Evolutionary conservation across 495 filamentous ascomycete species (phyloP).

Genomic region (Daldinia vernicosa): DNA sequence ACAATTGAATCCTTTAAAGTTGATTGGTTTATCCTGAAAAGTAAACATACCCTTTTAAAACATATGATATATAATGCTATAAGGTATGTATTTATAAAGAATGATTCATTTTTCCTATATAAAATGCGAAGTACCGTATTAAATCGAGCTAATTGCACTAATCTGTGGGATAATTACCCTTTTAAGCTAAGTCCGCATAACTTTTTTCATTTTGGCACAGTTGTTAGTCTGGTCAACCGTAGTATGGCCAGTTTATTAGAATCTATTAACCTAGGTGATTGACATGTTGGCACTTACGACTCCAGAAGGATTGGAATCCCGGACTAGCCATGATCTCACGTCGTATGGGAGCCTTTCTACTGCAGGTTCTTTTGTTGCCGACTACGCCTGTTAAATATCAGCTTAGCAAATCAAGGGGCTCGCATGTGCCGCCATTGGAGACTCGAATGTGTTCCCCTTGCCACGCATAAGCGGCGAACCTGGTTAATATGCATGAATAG

Average conservation of each 20-base stretch:
- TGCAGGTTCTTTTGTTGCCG: background rate
- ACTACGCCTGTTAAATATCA: background rate
- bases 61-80: too few relatives aligned
- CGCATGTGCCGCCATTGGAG: background rate
- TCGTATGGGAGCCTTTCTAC: background rate
- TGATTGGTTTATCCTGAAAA: too few relatives aligned
- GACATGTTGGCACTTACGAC: background rate
- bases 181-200: too few relatives aligned
- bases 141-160: too few relatives aligned
- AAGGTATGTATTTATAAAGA: too few relatives aligned
- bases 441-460: background rate
- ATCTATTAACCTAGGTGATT: background rate
- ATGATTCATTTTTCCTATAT: too few relatives aligned
- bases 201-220: too few relatives aligned
- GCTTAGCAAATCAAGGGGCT: background rate
- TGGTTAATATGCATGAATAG: background rate
- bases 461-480: background rate
- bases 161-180: too few relatives aligned
- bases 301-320: slow-evolving; percentile 22
- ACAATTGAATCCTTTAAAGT: too few relatives aligned
- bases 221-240: too few relatives aligned
- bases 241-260: background rate
- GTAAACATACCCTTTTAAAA: too few relatives aligned
- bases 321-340: slow-evolving; percentile 12
- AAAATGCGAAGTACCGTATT: too few relatives aligned